Evolutionary conservation across 2,329 filamentous ascomycete species (phyloP).

Genomic region (Xylaria sp.): DNA sequence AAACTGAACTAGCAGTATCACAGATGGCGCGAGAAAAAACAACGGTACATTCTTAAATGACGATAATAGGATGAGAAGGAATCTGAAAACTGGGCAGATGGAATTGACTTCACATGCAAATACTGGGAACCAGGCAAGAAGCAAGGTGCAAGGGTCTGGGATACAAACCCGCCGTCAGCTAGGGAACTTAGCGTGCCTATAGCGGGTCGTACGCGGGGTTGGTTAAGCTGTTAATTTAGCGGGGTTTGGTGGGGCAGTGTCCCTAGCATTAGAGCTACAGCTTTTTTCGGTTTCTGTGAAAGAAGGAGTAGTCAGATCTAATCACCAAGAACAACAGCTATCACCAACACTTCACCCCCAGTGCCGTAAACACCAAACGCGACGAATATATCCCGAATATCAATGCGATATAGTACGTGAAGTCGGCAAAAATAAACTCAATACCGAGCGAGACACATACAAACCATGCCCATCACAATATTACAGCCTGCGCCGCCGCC

Average conservation of each 20-base stretch:
- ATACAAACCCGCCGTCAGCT: neutral
- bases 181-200: neutral
- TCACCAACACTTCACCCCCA: slow-evolving; percentile 7
- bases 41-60: neutral
- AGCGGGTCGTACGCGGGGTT: slow-evolving; percentile 28
- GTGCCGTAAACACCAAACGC: neutral
- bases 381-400: neutral
- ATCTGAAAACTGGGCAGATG: neutral
- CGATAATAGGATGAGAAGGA: slow-evolving; percentile 2
- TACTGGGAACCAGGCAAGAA: neutral
- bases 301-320: slow-evolving; percentile 10
- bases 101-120: slow-evolving; percentile 35
- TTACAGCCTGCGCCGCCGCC: slow-evolving; percentile 45
- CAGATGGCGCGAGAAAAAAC: neutral
- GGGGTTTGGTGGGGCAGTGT: slow-evolving; percentile 19
- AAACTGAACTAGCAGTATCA: neutral
- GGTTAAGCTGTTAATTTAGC: slow-evolving; percentile 14
- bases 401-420: neutral
- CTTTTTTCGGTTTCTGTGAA: slow-evolving; percentile 25
- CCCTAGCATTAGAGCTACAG: slow-evolving; percentile 15
- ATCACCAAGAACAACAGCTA: slow-evolving; percentile 5
- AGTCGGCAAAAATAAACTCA: neutral
- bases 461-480: slow-evolving; percentile 52
- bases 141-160: slow-evolving; percentile 9
- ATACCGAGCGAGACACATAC: slow-evolving; percentile 3